Conservation (phyloP, 495 filamentous ascomycete species). For the Geopyxis carbonaria region DNA sequence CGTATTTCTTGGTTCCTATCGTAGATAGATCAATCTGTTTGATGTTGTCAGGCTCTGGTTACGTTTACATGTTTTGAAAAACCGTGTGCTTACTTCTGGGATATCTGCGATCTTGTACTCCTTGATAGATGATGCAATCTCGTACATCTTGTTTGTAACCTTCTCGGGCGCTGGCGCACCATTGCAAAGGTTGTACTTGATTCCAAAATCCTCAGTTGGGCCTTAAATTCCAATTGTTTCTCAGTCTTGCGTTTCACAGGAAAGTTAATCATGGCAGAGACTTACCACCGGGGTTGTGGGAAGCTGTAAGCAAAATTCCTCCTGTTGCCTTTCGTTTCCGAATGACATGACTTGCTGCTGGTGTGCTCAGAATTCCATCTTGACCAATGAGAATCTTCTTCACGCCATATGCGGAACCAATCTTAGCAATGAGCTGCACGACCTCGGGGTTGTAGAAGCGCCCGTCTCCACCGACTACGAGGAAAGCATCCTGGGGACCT, state of each 20-base stretch:
- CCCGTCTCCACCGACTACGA: constrained; percentile 96
- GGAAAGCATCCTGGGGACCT: constrained; percentile 67
- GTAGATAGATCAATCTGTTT: constrained; percentile 51
- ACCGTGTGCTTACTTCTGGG: constrained; percentile 38
- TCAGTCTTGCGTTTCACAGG: not conserved
- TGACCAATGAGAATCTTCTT: constrained; percentile 97
- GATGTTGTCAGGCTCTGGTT: constrained; percentile 1
- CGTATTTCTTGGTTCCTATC: constrained; percentile 71
- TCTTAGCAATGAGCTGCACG: constrained; percentile 92
- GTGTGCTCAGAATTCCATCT: constrained; percentile 88
- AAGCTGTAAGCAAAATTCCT: constrained; percentile 89
- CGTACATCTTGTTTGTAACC: constrained; percentile 95
- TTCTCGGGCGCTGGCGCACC: constrained; percentile 88
- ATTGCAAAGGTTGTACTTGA: constrained; percentile 97
- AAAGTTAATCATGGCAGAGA: constrained; percentile 11
- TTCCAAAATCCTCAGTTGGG: constrained; percentile 89
- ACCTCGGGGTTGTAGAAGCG: constrained; percentile 95
- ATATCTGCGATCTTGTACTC: constrained; percentile 86
- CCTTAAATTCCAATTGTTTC: constrained; percentile 36
- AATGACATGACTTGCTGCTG: constrained; percentile 88
- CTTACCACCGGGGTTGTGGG: constrained; percentile 94
- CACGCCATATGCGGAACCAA: constrained; percentile 88
- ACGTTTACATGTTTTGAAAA: not conserved
- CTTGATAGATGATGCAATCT: constrained; percentile 67
- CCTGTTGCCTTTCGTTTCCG: constrained; percentile 84